Evolutionary conservation across 768 basidiomycete genomes (phyloP), one percentile per base, ranked within the genome.

Genomic region (Termitomyces sp.): DNA sequence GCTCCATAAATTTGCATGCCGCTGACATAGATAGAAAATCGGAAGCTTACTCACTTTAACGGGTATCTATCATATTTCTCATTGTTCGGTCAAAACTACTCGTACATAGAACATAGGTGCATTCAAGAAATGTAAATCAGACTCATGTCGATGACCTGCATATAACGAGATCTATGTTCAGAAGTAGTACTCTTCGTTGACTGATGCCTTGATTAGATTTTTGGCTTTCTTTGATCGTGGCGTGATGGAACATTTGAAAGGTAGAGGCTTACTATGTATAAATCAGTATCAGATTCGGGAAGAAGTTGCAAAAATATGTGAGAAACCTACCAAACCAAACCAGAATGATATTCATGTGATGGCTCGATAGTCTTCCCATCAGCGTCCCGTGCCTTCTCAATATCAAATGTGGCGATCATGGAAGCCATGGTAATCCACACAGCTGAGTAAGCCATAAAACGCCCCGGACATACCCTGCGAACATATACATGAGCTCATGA

Each of bases 351-450:
- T 8, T 49, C 48, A 32, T 32, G 4, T 18, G 48, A 49, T 8
- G 28, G 28, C 28, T 49, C 48, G 4, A 49, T 49, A 18, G 32
- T 16, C 3, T 32, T 32, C 3, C 48, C 48, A 18, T 3, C 1
- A 4, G 48, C 48, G 2, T 49, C 48, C 7, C 48, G 48, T 32
- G 24, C 63, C 46, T 67, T 67, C 5, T 52, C 38, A 12, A 78
- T 70, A 40, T 72, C 63, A 51, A 77, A 72, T 1, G 67, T 63
- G 5, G 74, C 70, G 32, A 76, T 60, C 3, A 78, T 56, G 20
- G 65, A 70, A 3, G 70, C 70, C 16, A 72, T 58, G 0, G 71
- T 65, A 35, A 77, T 68, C 69, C 68, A 76, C 7, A 78, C 38
- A n/a, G 63, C 63, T 1, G 68, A 63, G 15, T 71, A 68, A 0